These are phyloP conservation scores for Suillus decipiens DNA, from an alignment of 768 basidiomycete species.

Conservation along the genomic window DNA sequence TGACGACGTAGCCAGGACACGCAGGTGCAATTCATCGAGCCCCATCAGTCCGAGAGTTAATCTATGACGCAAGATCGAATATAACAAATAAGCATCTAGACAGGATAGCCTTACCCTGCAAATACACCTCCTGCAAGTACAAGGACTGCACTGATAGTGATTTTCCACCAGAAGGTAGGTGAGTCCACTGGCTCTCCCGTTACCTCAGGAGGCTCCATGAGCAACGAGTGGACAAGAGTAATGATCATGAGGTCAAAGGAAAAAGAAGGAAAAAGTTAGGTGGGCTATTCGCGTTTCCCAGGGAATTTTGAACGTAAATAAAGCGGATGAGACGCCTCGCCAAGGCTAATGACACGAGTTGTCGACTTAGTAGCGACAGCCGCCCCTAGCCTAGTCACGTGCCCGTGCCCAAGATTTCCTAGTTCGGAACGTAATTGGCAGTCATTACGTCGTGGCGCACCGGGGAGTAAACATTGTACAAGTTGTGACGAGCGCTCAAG, in stretches of 20 bases:
- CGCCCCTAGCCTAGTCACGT: background rate
- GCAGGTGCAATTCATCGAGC: constrained; percentile 85
- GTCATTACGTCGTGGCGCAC: background rate
- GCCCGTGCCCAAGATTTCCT: background rate
- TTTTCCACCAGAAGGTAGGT: constrained; percentile 73
- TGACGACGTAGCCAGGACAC: constrained; percentile 81
- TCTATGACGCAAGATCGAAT: constrained; percentile 37
- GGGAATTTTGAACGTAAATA: background rate
- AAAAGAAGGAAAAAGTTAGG: background rate
- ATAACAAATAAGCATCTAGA: background rate
- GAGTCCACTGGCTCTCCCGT: constrained; percentile 43
- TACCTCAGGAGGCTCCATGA: constrained; percentile 2
- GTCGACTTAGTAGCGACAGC: no score
- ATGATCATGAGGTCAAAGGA: constrained; percentile 18
- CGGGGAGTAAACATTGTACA: background rate
- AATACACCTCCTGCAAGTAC: constrained; percentile 91
- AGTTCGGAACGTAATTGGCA: background rate
- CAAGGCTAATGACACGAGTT: background rate
- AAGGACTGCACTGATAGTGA: constrained; percentile 63
- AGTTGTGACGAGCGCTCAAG: background rate
- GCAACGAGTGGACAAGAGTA: constrained; percentile 9
- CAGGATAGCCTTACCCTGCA: constrained; percentile 66
- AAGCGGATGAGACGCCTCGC: background rate
- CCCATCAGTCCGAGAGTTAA: constrained; percentile 94
- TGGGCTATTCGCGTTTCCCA: background rate